Conservation (phyloP, 2,329 filamentous ascomycete species). For the Apiospora sp. region DNA sequence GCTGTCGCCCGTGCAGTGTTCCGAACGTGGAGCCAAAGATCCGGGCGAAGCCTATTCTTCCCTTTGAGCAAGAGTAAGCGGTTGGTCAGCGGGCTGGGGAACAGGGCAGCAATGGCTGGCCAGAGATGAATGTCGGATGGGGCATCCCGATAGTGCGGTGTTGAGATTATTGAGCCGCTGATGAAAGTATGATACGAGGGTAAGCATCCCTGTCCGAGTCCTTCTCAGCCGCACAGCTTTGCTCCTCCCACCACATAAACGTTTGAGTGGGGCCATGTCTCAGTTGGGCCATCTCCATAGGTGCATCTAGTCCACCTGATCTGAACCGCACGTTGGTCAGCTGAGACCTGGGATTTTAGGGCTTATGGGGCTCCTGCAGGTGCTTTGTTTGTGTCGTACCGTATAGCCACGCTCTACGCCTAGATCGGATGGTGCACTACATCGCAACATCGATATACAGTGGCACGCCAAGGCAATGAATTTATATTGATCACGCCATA, state of each 20-base stretch:
- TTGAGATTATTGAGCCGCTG: not conserved
- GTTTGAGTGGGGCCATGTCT: conserved; percentile 1
- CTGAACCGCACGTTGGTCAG: not conserved
- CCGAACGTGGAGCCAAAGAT: not conserved
- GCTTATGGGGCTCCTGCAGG: not conserved
- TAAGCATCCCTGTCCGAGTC: not conserved
- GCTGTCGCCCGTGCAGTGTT: not conserved
- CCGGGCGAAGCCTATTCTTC: not conserved
- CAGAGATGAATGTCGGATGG: not conserved
- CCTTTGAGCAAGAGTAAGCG: not conserved
- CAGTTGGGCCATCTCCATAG: not conserved
- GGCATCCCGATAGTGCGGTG: not conserved
- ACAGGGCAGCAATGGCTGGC: not conserved
- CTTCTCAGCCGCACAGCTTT: not conserved
- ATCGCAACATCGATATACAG: not conserved
- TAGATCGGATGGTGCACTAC: not conserved
- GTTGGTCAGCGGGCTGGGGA: not conserved
- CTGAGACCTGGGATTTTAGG: not conserved
- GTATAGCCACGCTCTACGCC: not conserved
- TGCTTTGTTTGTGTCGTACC: not conserved
- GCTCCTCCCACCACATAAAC: not conserved
- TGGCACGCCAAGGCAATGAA: not conserved
- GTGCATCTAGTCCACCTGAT: conserved; percentile 1
- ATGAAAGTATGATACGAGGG: not conserved
- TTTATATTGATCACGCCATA: not conserved